Conservation (phyloP, 257 asterid species). For the Solanum neorickii region DNA sequence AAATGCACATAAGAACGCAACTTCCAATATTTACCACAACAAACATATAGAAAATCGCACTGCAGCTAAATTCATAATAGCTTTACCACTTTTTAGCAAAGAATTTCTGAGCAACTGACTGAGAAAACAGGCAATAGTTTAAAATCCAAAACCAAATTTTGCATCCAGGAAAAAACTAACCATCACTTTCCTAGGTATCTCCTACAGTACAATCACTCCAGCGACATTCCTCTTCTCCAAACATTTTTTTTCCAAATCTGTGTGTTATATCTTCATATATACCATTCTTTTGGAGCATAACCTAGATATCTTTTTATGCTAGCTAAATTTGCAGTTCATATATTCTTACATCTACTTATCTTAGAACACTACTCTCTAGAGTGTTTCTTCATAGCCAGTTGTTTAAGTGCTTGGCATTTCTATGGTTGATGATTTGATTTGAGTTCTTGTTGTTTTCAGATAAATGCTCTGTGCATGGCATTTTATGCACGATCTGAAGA, state of each 20-base stretch:
- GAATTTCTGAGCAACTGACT: background rate
- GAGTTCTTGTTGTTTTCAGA: constrained; percentile 29
- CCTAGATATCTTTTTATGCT: background rate
- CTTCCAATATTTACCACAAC: background rate
- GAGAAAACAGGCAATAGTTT: background rate
- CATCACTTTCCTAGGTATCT: background rate
- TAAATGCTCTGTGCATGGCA: constrained; percentile 96
- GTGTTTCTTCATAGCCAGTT: background rate
- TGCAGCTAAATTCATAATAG: background rate
- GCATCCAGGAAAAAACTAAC: background rate
- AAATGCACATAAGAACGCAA: background rate
- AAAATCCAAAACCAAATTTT: background rate
- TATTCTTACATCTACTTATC: background rate
- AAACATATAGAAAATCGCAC: background rate
- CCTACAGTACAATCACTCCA: background rate
- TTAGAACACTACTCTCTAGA: background rate
- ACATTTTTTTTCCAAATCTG: background rate
- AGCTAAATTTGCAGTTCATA: background rate
- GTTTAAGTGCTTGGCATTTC: background rate
- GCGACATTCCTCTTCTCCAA: background rate
- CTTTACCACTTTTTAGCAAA: background rate
- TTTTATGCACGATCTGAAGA: constrained; percentile 96
- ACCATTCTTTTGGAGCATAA: background rate
- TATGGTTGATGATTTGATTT: background rate
- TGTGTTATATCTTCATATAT: background rate